Base-by-base conservation (phyloP, 2,329 filamentous ascomycete species). In the Ascochyta rabiei region DNA sequence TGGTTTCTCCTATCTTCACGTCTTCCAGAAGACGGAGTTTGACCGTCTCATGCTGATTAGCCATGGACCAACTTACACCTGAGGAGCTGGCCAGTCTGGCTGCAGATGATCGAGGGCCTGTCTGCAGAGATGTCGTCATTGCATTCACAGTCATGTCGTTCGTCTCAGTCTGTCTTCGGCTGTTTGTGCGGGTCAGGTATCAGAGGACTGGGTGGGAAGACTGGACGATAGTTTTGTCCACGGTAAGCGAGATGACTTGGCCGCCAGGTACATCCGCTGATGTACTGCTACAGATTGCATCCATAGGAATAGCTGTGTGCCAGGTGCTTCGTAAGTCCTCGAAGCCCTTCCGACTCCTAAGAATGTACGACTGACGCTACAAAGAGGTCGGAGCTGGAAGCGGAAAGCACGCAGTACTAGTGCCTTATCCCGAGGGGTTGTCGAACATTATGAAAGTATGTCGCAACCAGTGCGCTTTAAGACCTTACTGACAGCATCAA, bases 331-430 rank as follows among this genome's bases (percentile, higher is more conserved):
- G 66, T 67, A 61, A 47, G 63, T 53, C 6, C 10, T 18, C 2
- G 1, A 28, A 2, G 3, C 4, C 7, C 18, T 16, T n/a, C 13
- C 1, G 16, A 21, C 28, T 23, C 31, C 9, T 13, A 5, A 4
- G 18, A 9, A 16, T 5, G 4, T 2, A 28, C 4, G 24, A 6
- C 41, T 65, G 23, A 67, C 34, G 10, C 4, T 5, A 12, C 6
- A 16, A 34, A 70, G 67, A 69, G 43, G 55, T 48, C 2, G 19
- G 59, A 10, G 59, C 56, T 18, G 68, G 67, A 2, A 65, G 56
- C 24, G 69, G 69, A 21, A 68, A 59, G 41, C 69, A 71, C 38
- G 31, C 53, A 0, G 49, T 67, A 4, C 63, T 69, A n/a, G 24
- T 72, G 3, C 12, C 54, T 12, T 62, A 55, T n/a, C 56, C 57